These are phyloP conservation scores for Aspergillus sp. DNA, from an alignment of 2,329 filamentous ascomycete genomes.

Conservation along the genomic window DNA sequence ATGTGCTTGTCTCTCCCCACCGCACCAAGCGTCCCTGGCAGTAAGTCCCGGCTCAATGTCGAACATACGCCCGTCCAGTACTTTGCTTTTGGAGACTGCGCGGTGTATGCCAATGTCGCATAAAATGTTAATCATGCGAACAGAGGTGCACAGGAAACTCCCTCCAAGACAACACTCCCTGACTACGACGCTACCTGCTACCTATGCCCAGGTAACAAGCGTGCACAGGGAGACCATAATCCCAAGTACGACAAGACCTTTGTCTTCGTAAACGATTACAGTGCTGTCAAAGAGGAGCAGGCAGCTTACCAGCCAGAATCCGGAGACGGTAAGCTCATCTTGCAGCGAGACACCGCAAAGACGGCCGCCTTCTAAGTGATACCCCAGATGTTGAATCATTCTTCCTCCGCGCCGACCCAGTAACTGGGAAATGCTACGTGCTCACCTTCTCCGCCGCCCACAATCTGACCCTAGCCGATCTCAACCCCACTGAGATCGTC, in stretches of 20 bases:
- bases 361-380: background rate
- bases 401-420: slow-evolving; percentile 78
- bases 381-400: slow-evolving; percentile 66
- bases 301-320: slow-evolving; percentile 66
- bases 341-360: background rate
- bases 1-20: slow-evolving; percentile 94
- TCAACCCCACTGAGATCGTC: slow-evolving; percentile 72
- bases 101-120: background rate
- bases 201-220: slow-evolving; percentile 85
- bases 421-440: slow-evolving; percentile 95
- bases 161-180: slow-evolving; percentile 68
- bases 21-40: slow-evolving; percentile 97
- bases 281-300: slow-evolving; percentile 92
- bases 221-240: slow-evolving; percentile 83
- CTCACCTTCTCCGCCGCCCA: slow-evolving; percentile 91
- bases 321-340: slow-evolving; percentile 47
- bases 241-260: slow-evolving; percentile 85
- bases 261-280: slow-evolving; percentile 96
- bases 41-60: slow-evolving; percentile 54
- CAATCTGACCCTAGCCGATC: slow-evolving; percentile 88
- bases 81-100: background rate
- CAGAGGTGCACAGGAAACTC: slow-evolving; percentile 75
- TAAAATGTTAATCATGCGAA: background rate
- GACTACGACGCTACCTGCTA: slow-evolving; percentile 91
- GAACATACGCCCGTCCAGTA: background rate